phyloP scores from a whole-genome alignment of 2,329 filamentous ascomycete genomes.

The Paecilomyces formosus region DNA sequence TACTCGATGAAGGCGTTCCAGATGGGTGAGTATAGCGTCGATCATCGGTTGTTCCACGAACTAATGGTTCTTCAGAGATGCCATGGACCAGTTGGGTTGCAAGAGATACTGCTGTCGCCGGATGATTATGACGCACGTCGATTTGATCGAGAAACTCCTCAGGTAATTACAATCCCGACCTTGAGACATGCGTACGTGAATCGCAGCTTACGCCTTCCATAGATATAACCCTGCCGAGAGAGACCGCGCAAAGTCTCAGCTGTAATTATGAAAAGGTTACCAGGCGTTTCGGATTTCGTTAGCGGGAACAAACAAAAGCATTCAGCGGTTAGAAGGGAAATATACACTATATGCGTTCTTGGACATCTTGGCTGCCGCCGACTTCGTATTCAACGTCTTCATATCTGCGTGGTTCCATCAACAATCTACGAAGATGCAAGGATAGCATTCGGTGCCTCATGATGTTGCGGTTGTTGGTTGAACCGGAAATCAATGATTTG shows the following conservation, averaged over 20 bases:
- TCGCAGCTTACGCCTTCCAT: neutral
- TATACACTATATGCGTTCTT: neutral
- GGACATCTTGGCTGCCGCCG: neutral
- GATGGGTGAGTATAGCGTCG: constrained; percentile 58
- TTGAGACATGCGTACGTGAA: neutral
- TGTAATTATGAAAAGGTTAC: constrained; percentile 4
- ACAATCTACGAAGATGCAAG: neutral
- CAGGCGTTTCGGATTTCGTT: neutral
- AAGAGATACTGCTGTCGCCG: constrained; percentile 97
- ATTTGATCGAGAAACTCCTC: constrained; percentile 95
- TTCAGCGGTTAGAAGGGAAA: neutral
- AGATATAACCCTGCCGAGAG: constrained; percentile 46
- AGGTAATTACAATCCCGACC: constrained; percentile 51
- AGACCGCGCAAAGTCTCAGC: constrained; percentile 34
- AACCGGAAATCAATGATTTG: neutral
- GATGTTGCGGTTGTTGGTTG: neutral
- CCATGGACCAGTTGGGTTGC: constrained; percentile 89
- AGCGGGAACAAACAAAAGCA: neutral
- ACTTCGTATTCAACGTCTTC: neutral
- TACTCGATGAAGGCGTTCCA: constrained; percentile 69
- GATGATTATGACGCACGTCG: constrained; percentile 99
- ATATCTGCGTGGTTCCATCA: neutral
- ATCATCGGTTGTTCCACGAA: neutral
- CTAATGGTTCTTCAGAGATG: constrained; percentile 56
- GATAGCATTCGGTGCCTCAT: neutral